Conservation (phyloP, 495 filamentous ascomycete species). For the Penicillium turbatum region DNA sequence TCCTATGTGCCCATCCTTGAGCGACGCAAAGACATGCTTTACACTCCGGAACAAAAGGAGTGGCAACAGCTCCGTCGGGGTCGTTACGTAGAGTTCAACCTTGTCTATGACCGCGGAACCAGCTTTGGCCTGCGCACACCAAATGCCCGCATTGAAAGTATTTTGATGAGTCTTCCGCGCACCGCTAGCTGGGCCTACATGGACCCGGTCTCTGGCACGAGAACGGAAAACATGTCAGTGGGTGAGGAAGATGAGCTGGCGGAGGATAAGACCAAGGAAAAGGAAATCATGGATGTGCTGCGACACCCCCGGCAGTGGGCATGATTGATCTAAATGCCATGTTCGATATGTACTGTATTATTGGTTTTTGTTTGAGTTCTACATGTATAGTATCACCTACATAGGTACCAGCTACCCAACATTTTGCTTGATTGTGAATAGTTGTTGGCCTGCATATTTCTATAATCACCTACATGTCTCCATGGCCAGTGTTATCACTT, state of each 20-base stretch:
- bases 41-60: conserved; percentile 74
- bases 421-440: background rate
- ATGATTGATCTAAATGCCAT: conserved; percentile 33
- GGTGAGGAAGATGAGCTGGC: conserved; percentile 37
- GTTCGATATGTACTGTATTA: background rate
- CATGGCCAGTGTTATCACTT: background rate
- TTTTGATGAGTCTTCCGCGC: conserved; percentile 92
- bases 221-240: conserved; percentile 31
- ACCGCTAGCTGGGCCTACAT: conserved; percentile 96
- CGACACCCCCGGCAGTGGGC: conserved; percentile 89
- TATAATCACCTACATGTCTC: background rate
- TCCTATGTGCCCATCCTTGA: conserved; percentile 87
- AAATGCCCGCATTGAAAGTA: conserved; percentile 87
- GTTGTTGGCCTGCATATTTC: background rate
- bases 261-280: conserved; percentile 48
- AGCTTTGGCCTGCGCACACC: conserved; percentile 93
- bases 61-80: conserved; percentile 96
- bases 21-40: conserved; percentile 86
- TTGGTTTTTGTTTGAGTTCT: background rate
- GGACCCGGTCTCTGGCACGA: conserved; percentile 57
- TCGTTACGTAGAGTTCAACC: conserved; percentile 96
- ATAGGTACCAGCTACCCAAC: background rate
- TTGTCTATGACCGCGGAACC: conserved; percentile 94
- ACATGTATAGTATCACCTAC: background rate
- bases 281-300: conserved; percentile 76